These are phyloP conservation scores for Phytophthora fragariaefolia DNA, from an alignment of 352 stramenopile genomes.

Conservation along the genomic window DNA sequence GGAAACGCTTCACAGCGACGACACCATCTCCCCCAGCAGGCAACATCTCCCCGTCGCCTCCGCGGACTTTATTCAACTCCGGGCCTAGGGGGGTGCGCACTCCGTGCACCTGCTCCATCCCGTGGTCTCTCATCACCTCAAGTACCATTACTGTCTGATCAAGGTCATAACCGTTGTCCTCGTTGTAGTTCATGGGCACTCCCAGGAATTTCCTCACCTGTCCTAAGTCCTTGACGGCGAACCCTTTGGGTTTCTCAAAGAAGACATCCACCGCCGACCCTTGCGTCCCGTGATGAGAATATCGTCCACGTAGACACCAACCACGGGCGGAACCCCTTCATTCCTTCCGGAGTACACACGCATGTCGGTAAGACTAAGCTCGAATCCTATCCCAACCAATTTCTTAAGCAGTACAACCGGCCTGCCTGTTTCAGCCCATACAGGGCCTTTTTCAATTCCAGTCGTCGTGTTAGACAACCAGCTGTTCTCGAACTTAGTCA, in stretches of 20 bases:
- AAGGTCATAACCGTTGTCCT: constrained; percentile 5
- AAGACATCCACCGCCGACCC: constrained; percentile 9
- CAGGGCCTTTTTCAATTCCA: too few species aligned
- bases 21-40: not conserved
- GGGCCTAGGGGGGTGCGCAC: constrained; percentile 23
- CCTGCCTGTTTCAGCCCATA: too few species aligned
- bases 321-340: too few species aligned
- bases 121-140: constrained; percentile 32
- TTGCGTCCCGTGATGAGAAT: not conserved
- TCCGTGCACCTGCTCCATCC: constrained; percentile 17
- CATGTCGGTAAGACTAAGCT: not conserved
- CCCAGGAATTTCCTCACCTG: constrained; percentile 33
- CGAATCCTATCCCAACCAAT: too few species aligned
- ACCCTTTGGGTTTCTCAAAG: constrained; percentile 5
- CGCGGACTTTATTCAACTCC: not conserved
- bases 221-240: constrained; percentile 40
- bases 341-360: not conserved
- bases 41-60: not conserved
- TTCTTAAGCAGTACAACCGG: too few species aligned
- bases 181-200: constrained; percentile 26
- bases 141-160: constrained; percentile 31
- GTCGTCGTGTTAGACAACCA: too few species aligned
- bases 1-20: constrained; percentile 21
- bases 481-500: too few species aligned
- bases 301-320: too few species aligned